These are phyloP conservation scores for Psilocybe sp. DNA, from an alignment of 768 basidiomycete species.

Conservation along the genomic window DNA sequence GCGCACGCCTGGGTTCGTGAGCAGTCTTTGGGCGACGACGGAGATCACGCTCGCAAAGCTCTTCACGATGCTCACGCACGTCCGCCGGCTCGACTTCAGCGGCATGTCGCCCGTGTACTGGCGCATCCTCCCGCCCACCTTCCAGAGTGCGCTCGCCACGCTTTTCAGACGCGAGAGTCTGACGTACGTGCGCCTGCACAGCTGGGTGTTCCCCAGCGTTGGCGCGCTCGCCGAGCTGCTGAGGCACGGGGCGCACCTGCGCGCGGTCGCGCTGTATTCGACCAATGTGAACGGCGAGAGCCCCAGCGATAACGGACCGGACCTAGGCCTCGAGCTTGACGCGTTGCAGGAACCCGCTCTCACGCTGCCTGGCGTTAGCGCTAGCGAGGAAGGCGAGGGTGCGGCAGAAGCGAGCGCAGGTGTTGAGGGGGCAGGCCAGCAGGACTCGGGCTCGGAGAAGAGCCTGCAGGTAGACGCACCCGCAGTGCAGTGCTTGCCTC, in stretches of 20 bases:
- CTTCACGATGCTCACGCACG: slow-evolving; percentile 33
- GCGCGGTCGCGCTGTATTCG: slow-evolving; percentile 32
- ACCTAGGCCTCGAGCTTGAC: neutral
- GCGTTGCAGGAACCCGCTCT: too few relatives aligned
- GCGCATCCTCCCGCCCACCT: slow-evolving; percentile 30
- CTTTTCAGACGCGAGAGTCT: slow-evolving; percentile 33
- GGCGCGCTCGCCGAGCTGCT: slow-evolving; percentile 31
- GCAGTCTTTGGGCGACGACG: slow-evolving; percentile 36
- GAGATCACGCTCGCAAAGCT: slow-evolving; percentile 34
- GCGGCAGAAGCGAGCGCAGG: too few relatives aligned
- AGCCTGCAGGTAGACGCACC: slow-evolving; percentile 5
- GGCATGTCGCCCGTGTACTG: slow-evolving; percentile 34
- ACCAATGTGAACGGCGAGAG: slow-evolving; percentile 25
- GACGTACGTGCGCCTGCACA: slow-evolving; percentile 36
- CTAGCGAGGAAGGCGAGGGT: too few relatives aligned
- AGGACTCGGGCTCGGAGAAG: neutral
- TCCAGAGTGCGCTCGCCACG: slow-evolving; percentile 31
- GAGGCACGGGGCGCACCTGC: slow-evolving; percentile 30
- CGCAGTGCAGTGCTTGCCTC: slow-evolving; percentile 6
- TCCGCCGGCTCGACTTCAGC: slow-evolving; percentile 35
- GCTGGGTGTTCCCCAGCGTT: slow-evolving; percentile 37
- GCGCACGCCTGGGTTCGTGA: slow-evolving; percentile 23
- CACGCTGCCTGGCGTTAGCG: too few relatives aligned
- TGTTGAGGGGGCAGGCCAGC: neutral
- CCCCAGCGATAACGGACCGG: slow-evolving; percentile 14